phyloP scores from a whole-genome alignment of 495 filamentous ascomycete species.

The Astrothelium macrocarpum region DNA sequence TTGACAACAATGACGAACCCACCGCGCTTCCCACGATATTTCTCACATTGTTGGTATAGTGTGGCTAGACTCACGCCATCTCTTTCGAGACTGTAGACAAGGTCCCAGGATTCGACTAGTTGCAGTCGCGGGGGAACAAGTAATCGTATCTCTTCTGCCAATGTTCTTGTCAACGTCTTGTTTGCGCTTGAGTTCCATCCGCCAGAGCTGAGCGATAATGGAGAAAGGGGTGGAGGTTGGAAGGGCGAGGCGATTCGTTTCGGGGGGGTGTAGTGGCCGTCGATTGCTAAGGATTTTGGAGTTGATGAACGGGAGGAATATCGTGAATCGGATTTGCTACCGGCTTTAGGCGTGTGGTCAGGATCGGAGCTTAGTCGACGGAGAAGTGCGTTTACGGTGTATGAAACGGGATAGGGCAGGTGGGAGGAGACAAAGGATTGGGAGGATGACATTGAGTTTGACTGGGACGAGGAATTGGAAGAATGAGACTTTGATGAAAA shows the following conservation, averaged over 20 bases:
- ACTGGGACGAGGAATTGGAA: conserved; percentile 10
- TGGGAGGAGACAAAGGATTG: conserved; percentile 20
- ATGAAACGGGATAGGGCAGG: conserved; percentile 32
- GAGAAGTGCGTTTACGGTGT: conserved; percentile 28
- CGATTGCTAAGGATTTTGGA: background rate
- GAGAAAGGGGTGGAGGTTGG: conserved; percentile 37
- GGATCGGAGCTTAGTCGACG: conserved; percentile 31
- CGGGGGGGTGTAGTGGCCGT: conserved; percentile 31
- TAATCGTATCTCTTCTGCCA: conserved; percentile 91
- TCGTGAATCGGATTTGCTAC: conserved; percentile 16
- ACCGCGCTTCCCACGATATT: conserved; percentile 56
- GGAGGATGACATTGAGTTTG: conserved; percentile 15
- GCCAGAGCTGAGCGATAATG: conserved; percentile 31
- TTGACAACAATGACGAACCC: conserved; percentile 81
- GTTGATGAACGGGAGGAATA: background rate
- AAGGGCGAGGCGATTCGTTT: conserved; percentile 33
- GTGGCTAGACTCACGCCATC: conserved; percentile 82
- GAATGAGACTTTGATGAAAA: conserved; percentile 15
- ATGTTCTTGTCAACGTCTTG: conserved; percentile 51
- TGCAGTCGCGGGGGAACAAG: conserved; percentile 79
- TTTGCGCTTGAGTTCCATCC: conserved; percentile 20
- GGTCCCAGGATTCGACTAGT: conserved; percentile 73
- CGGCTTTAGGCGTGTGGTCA: conserved; percentile 14
- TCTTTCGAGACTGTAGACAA: conserved; percentile 86
- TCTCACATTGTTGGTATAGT: conserved; percentile 67